Evolutionary conservation across 2,329 filamentous ascomycete genomes (phyloP), one percentile per base, ranked within the genome.

Genomic region (Canariomyces notabilis): DNA sequence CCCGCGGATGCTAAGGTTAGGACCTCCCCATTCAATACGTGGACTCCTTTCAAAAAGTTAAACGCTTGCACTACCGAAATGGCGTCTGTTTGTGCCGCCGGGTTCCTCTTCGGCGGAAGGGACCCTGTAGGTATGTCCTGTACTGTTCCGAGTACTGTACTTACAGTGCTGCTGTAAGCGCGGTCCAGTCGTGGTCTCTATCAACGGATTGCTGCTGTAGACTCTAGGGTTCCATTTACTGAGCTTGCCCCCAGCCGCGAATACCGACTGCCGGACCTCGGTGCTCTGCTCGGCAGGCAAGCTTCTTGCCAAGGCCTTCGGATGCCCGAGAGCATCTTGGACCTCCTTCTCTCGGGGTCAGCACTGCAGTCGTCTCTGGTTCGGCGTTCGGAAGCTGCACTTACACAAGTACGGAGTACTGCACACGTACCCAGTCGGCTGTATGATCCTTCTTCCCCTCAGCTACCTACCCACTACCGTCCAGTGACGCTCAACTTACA

Each of bases 171-270:
- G n/a, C n/a, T n/a, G n/a, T n/a, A n/a, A n/a, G n/a, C n/a, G n/a
- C n/a, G n/a, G n/a, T n/a, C n/a, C n/a, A n/a, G n/a, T n/a, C n/a
- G n/a, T n/a, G n/a, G n/a, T n/a, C n/a, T n/a, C n/a, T n/a, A n/a
- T n/a, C n/a, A n/a, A n/a, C n/a, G n/a, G 3, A 9, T 9, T 29
- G 26, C 34, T 34, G 26, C 37, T 23, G 43, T 37, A 38, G 16
- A 18, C n/a, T n/a, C n/a, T n/a, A n/a, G n/a, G n/a, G n/a, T n/a
- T n/a, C n/a, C n/a, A n/a, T n/a, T n/a, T n/a, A 19, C 34, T 37
- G 33, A 26, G 37, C 45, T 34, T 52, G 44, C 50, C 48, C 44
- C 46, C 45, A 45, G 41, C 41, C 44, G 41, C 42, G 26, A 38
- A 26, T 20, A 16, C 37, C 18, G 35, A 38, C 46, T 23, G 29